Conservation (phyloP, 1,284 basidiomycete species). For the Lentinula novae-zelandiae region DNA sequence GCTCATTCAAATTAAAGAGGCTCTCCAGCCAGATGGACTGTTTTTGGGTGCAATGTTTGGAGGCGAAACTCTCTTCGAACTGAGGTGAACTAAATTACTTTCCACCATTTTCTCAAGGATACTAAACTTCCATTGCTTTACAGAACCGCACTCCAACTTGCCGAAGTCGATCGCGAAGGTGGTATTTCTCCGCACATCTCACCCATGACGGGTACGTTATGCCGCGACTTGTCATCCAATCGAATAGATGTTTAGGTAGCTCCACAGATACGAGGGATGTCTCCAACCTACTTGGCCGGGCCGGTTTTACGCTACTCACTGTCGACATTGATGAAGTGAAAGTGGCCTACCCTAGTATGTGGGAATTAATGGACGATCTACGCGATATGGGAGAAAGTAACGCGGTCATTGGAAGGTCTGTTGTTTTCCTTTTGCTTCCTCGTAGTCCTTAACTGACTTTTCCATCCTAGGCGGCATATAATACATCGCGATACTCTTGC, state of each 20-base stretch:
- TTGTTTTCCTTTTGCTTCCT: not conserved
- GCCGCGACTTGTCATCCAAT: not conserved
- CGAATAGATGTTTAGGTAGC: not conserved
- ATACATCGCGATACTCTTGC: conserved; percentile 86
- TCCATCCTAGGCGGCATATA: conserved; percentile 49
- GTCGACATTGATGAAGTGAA: conserved; percentile 95
- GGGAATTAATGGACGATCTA: conserved; percentile 93
- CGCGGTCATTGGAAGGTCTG: conserved; percentile 79
- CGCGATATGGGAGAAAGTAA: conserved; percentile 97
- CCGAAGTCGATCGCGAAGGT: conserved; percentile 92
- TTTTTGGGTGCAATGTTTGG: conserved; percentile 95
- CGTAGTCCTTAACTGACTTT: not conserved
- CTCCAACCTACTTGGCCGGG: conserved; percentile 87
- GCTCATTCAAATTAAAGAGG: conserved; percentile 85
- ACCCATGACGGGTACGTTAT: conserved; percentile 87
- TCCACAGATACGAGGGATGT: conserved; percentile 80
- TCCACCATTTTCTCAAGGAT: conserved; percentile 1
- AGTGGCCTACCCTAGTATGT: conserved; percentile 92
- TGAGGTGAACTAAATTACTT: conserved; percentile 49
- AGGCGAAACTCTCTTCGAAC: conserved; percentile 95
- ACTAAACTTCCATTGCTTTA: not conserved
- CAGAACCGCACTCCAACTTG: conserved; percentile 82
- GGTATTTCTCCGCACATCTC: conserved; percentile 94
- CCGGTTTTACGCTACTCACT: conserved; percentile 92
- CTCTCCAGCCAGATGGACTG: conserved; percentile 88